A percentile compares a stretch with the other conserved stretches of the same genome.
Conservation (phyloP, 768 basidiomycete genomes). For the Tephrocybe sp. region DNA sequence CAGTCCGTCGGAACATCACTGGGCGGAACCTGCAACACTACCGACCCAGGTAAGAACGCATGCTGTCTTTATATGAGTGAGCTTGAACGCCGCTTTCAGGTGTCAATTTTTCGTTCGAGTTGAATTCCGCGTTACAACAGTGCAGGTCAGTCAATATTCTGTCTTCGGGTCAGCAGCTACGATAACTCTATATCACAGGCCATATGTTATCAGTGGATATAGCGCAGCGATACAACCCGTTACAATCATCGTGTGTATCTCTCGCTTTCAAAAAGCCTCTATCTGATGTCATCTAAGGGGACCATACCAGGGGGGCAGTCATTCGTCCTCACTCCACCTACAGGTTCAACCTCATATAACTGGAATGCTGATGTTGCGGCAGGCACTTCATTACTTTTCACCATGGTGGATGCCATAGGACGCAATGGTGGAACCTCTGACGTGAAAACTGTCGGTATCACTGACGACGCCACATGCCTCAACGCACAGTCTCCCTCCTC, state of each 20-base stretch:
- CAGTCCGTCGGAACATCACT: slow-evolving; percentile 46
- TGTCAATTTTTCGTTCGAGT: slow-evolving; percentile 44
- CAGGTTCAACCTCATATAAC: slow-evolving; percentile 35
- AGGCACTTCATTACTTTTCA: slow-evolving; percentile 57
- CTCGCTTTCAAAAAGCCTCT: not conserved
- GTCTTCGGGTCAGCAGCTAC: slow-evolving; percentile 1
- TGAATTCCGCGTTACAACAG: slow-evolving; percentile 55
- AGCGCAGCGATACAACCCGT: slow-evolving; percentile 47
- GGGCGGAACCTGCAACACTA: slow-evolving; percentile 51
- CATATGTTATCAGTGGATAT: slow-evolving; percentile 47
- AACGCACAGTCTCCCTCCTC: slow-evolving; percentile 51
- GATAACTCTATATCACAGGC: slow-evolving; percentile 26
- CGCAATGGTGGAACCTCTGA: slow-evolving; percentile 61
- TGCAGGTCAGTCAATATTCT: slow-evolving; percentile 46
- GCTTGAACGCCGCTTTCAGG: slow-evolving; percentile 20
- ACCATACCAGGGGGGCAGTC: slow-evolving; percentile 61
- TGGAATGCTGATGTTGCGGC: slow-evolving; percentile 59
- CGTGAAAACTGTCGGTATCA: slow-evolving; percentile 42
- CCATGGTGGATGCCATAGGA: slow-evolving; percentile 49
- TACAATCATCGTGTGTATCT: slow-evolving; percentile 45
- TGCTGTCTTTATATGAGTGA: not conserved
- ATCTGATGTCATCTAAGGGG: slow-evolving; percentile 34
- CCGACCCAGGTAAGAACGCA: slow-evolving; percentile 32
- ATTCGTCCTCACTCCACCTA: slow-evolving; percentile 42
- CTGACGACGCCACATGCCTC: slow-evolving; percentile 51